A percentile compares a stretch with the other conserved stretches of the same genome.
Conservation (phyloP, 78 protist species). For the Dictyostelium purpureum region DNA sequence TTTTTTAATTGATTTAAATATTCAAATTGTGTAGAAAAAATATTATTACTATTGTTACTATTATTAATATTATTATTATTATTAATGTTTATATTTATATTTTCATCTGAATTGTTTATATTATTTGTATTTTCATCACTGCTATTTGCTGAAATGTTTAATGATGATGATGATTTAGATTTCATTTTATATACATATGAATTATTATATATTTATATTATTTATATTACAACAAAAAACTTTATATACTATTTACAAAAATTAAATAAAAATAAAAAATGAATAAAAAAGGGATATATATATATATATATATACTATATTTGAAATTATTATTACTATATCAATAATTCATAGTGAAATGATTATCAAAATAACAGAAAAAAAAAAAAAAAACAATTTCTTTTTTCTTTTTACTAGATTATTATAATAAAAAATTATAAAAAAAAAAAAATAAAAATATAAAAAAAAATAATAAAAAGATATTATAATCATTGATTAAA, state of each 20-base stretch:
- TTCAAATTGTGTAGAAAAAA: constrained; percentile 2
- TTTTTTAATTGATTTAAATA: constrained; percentile 8
- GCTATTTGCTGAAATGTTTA: too few species aligned
- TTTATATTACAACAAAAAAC: too few species aligned
- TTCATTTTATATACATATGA: too few species aligned
- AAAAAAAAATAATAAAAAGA: background rate
- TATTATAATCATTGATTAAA: background rate
- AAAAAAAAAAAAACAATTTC: background rate
- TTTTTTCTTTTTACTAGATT: background rate
- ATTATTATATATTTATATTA: too few species aligned
- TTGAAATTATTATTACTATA: background rate
- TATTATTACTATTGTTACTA: background rate
- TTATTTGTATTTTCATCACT: too few species aligned
- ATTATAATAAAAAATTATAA: background rate
- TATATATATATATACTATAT: background rate
- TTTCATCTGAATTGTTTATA: background rate
- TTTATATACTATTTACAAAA: too few species aligned
- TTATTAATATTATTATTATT: background rate
- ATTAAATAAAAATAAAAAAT: too few species aligned
- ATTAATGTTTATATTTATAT: background rate
- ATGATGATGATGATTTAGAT: too few species aligned
- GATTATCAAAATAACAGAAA: background rate
- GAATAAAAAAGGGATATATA: too few species aligned
- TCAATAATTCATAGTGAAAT: too few species aligned
- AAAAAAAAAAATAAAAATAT: background rate